These are phyloP conservation scores for Malbranchea zuffiana DNA, from an alignment of 2,329 filamentous ascomycete genomes.

Conservation along the genomic window DNA sequence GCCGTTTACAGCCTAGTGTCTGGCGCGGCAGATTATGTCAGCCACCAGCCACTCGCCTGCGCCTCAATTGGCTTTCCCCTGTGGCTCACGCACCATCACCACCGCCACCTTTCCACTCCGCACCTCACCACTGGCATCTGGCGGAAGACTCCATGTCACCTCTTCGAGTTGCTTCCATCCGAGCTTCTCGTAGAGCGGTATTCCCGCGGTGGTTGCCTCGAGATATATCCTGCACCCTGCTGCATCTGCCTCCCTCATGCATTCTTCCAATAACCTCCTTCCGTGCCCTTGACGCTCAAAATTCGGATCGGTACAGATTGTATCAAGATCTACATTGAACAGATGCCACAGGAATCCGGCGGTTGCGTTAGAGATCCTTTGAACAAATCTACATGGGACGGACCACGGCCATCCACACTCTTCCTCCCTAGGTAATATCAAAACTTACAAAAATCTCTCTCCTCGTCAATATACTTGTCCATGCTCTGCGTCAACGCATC, in stretches of 20 bases:
- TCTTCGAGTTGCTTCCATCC: slow-evolving; percentile 6
- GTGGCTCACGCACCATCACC: too few relatives aligned
- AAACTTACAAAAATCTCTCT: slow-evolving; percentile 8
- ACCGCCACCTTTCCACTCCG: too few relatives aligned
- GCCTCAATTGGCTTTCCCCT: too few relatives aligned
- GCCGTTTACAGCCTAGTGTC: too few relatives aligned
- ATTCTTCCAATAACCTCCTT: slow-evolving; percentile 1
- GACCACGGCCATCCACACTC: background rate
- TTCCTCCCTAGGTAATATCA: background rate
- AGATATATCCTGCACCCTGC: slow-evolving; percentile 5
- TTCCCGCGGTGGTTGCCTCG: slow-evolving; percentile 5
- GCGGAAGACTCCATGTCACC: background rate
- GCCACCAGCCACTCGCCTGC: too few relatives aligned
- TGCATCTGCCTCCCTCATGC: slow-evolving; percentile 6
- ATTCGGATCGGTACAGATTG: slow-evolving; percentile 3
- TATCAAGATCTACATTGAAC: slow-evolving; percentile 3
- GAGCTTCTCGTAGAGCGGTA: slow-evolving; percentile 4
- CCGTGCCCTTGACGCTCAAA: slow-evolving; percentile 6
- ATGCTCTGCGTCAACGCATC: background rate
- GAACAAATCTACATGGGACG: background rate
- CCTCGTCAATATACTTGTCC: slow-evolving; percentile 8
- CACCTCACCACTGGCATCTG: too few relatives aligned
- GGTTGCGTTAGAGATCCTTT: background rate
- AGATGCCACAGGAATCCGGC: background rate
- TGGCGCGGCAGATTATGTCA: too few relatives aligned